Base-by-base conservation (phyloP, 495 filamentous ascomycete species). In the Penicillium roqueforti region DNA sequence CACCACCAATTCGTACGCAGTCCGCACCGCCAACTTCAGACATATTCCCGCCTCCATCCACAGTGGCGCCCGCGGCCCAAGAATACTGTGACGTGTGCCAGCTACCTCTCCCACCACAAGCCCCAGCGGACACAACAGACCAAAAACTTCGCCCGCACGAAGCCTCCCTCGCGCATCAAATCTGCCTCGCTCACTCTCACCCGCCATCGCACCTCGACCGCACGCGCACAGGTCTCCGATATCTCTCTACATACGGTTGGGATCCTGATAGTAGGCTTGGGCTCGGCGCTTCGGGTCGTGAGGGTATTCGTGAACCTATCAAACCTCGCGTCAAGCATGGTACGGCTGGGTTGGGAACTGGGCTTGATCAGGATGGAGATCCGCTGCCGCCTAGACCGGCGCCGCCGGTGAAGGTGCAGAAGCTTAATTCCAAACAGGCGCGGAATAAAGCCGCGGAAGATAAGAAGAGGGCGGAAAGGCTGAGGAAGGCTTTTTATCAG, bases 181-280 rank as follows among this genome's bases (percentile, higher is more conserved):
- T 89, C 39, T 88, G 84, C 58, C 78, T 96, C 2, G 61, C 78
- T 14, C 89, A 96, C 62, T 91, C 89, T 0, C 83, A 91, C 59
- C 89, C 91, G 1, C 92, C 92, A 2, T 95, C 91, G 0, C 80
- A 87, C 51, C 71, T 96, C 2, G 87, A 95, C 67, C 85, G 92
- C n/a, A 78, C 76, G 3, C 80, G 87, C 32, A 82, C 83, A 67
- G 92, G 92, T 0, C 76, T 97, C 7, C 77, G 80, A 50, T 85
- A 88, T 45, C 82, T 97, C 3, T 78, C 85, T 28, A 76, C 83
- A 1, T 84, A 90, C 57, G 92, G 92, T 34, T 97, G 89, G 88
- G 88, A 96, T 66, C 91, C 88, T 0, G 91, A 97, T 69, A 78
- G 82, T 32, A 71, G 89, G 20, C 60, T 72, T 6, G 92, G 92